Conservation (phyloP, 345 rosid genomes). For the Corchorus capsularis region DNA sequence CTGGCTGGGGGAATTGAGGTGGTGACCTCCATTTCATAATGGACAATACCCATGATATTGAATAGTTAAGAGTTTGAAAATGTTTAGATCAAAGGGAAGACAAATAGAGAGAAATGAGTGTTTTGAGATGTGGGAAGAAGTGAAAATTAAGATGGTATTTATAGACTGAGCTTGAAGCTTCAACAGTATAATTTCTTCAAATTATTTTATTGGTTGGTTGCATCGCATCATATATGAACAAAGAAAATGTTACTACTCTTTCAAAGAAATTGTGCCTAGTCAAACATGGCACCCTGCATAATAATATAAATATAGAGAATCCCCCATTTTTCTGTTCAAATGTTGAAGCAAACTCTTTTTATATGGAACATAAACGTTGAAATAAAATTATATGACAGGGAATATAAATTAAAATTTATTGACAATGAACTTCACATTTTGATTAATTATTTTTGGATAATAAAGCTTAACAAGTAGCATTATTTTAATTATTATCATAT, state of each 20-base stretch:
- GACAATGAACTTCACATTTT: background rate
- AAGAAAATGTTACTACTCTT: background rate
- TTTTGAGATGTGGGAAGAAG: background rate
- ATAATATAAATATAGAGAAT: background rate
- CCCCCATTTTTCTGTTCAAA: background rate
- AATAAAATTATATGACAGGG: background rate
- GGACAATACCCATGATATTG: constrained; percentile 25
- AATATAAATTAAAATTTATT: background rate
- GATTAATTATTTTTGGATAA: background rate
- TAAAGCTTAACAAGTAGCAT: too few species aligned
- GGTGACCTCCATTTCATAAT: constrained; percentile 27
- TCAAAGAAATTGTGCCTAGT: background rate
- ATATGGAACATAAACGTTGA: background rate
- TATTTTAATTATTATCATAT: too few species aligned
- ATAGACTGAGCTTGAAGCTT: background rate
- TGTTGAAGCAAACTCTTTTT: background rate
- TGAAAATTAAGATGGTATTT: background rate
- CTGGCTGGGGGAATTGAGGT: constrained; percentile 27
- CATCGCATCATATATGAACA: background rate
- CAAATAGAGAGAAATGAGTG: background rate
- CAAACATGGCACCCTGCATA: too few species aligned
- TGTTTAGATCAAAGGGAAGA: background rate
- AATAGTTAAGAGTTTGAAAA: background rate
- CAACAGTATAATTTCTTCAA: background rate
- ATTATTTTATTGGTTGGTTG: background rate